These are phyloP conservation scores for Aureobasidium pullulans DNA, from an alignment of 2,329 filamentous ascomycete species.

Conservation along the genomic window DNA sequence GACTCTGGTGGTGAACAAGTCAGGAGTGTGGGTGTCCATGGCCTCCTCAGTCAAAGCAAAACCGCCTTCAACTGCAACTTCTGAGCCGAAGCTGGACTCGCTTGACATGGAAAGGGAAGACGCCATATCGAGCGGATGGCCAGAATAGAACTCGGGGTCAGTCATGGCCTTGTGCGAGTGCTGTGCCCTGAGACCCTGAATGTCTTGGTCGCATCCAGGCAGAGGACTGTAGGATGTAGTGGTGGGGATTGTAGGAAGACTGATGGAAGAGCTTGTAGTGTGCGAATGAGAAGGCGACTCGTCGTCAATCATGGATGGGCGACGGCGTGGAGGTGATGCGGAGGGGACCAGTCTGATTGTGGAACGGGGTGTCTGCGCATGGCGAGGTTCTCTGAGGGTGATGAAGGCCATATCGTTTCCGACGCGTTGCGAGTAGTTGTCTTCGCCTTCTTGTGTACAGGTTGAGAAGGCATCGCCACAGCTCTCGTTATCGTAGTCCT, in stretches of 20 bases:
- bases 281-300: conserved; percentile 20
- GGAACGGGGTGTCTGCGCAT: neutral
- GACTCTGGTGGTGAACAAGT: conserved; percentile 24
- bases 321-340: too few relatives aligned
- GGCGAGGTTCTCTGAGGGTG: neutral
- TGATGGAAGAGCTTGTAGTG: conserved; percentile 26
- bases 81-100: conserved; percentile 22
- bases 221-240: conserved; percentile 4
- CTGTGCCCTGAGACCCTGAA: neutral
- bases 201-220: neutral
- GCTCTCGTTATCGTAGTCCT: neutral
- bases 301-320: conserved; percentile 14
- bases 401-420: neutral
- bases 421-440: neutral
- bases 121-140: neutral
- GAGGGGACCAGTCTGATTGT: neutral
- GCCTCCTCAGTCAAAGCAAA: conserved; percentile 52
- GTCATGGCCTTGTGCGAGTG: conserved; percentile 8
- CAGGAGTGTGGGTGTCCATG: conserved; percentile 39
- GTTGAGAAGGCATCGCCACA: neutral
- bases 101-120: neutral
- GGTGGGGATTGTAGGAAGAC: conserved; percentile 20
- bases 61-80: conserved; percentile 44
- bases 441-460: neutral
- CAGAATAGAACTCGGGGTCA: conserved; percentile 2